Base-by-base conservation (phyloP, 176 grass and related monocot genomes). In the Cenchrus americanus region DNA sequence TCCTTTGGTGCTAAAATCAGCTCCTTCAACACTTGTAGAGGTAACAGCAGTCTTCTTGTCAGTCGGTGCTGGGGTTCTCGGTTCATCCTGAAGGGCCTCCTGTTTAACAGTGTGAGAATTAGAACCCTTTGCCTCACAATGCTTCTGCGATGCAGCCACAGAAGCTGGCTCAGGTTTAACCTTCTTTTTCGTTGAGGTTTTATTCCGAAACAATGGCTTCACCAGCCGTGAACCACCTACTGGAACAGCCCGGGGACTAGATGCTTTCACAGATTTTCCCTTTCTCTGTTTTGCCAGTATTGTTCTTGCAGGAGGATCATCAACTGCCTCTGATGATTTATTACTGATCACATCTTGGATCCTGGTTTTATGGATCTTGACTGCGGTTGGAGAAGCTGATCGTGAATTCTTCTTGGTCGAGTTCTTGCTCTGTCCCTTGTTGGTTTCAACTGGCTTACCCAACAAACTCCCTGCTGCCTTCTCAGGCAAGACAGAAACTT, bases 331-430 rank as follows among this genome's bases (percentile, higher is more conserved):
- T 68, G 75, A 85, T 58, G 84, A 81, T 14, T 82, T 82, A 8
- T 82, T 87, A 62, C 69, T 82, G 80, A 99, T 94, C 27, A 96
- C 97, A 89, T 96, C 97, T 87, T 99, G 97, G 69, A 99, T 99
- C 75, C 93, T 93, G 61, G 94, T 91, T 73, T 92, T 99, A n/a
- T 89, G 83, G 21, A 85, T 80, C 83, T 87, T 92, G 5, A 59
- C 22, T 62, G 51, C 51, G 55, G 84, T 67, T 58, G 87, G 90
- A 87, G 84, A 93, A n/a, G 77, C 76, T 64, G 89, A 87, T 37
- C 83, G 58, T 26, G 71, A 10, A 73, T 80, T 71, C 65, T 93
- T 92, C 61, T 74, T 84, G 68, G 73, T 69, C 68, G 89, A 83
- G 62, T 74, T 86, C 64, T 87, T 72, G 8, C 27, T 78, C 55